Base-by-base conservation (phyloP, 2,329 filamentous ascomycete species). In the Mollisiaceae sp. region DNA sequence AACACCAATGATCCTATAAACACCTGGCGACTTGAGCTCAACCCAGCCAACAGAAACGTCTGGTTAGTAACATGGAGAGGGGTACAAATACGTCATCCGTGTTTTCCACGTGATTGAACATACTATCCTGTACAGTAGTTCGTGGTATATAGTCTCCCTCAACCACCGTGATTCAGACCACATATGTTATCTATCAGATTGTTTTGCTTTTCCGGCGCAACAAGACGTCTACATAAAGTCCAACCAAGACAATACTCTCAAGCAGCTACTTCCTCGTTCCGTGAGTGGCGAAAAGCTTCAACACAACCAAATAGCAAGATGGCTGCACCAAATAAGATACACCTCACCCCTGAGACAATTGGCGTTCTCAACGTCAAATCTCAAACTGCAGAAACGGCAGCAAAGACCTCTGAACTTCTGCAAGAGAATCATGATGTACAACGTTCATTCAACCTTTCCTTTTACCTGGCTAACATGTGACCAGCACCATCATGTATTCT, bases 401-500 rank as follows among this genome's bases (percentile, higher is more conserved):
- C 81, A 45, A 88, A 82, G 65, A 83, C 85, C 0, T 89, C 88
- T 3, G 82, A 91, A 68, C 78, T 97, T 4, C 79, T 97, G 20
- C 91, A 97, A 75, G 80, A 88, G 64, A 93, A 97, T 73, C 84
- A 95, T 69, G 85, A 88, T 79, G 80, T 84, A 71, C 38, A 5
- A 35, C 18, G 11, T 32, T 39, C 43, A 43, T 5, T 9, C 4
- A 14, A 15, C 8, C 20, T 47, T 58, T 18, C n/a, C 15, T 24
- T 38, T 35, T 18, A 35, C 35, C 22, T 45, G 8, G 64, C 56
- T 69, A 54, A 65, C 57, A 56, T 39, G 36, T 58, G 9, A 41
- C 94, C 74, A 82, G 79, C 79, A 79, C 39, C 86, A 93, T 71
- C 91, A 97, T 74, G 89, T 93, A 65, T 96, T 90, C 79, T 97